Percentiles rank a stretch among this genome's conserved stretches.
These are phyloP conservation scores for Crithidia expoeki DNA, from an alignment of 208 protist genomes.

Conservation along the genomic window DNA sequence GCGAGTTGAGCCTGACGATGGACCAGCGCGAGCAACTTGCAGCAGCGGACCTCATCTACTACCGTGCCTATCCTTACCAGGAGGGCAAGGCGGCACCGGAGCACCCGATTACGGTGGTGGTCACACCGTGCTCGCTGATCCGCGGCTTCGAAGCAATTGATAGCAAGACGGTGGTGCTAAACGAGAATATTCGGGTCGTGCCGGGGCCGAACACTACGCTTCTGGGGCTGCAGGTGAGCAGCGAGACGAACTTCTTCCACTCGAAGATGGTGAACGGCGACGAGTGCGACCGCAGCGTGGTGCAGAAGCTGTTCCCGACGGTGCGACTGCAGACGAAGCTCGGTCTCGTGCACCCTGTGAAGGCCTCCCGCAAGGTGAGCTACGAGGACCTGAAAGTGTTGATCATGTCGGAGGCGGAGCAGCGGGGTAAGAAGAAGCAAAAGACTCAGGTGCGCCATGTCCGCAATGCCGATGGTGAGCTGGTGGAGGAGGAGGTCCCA, in stretches of 20 bases:
- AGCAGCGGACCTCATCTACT: constrained; percentile 65
- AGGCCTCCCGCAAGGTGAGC: constrained; percentile 47
- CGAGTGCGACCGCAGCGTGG: constrained; percentile 83
- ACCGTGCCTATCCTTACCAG: constrained; percentile 57
- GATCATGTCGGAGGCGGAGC: constrained; percentile 14
- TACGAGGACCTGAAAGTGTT: constrained; percentile 76
- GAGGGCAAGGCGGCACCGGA: constrained; percentile 19
- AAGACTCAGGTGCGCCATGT: constrained; percentile 45
- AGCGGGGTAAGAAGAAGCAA: constrained; percentile 36
- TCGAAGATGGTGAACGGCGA: constrained; percentile 84
- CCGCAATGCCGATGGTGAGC: constrained; percentile 56
- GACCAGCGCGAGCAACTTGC: constrained; percentile 57
- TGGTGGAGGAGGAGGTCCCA: constrained; percentile 66
- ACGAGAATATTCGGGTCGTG: constrained; percentile 67
- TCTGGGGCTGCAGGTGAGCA: constrained; percentile 73
- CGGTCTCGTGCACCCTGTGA: constrained; percentile 42
- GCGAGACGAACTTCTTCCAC: constrained; percentile 87
- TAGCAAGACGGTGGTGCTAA: constrained; percentile 69
- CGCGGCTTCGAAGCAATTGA: constrained; percentile 86
- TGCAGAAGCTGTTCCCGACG: constrained; percentile 81
- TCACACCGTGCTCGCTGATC: constrained; percentile 82
- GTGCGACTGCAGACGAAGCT: constrained; percentile 58
- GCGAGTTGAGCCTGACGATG: constrained; percentile 18
- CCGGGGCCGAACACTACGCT: constrained; percentile 58
- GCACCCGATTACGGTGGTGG: constrained; percentile 45